phyloP scores from a whole-genome alignment of 2,329 filamentous ascomycete species.

The Raffaelea deltoideospora region DNA sequence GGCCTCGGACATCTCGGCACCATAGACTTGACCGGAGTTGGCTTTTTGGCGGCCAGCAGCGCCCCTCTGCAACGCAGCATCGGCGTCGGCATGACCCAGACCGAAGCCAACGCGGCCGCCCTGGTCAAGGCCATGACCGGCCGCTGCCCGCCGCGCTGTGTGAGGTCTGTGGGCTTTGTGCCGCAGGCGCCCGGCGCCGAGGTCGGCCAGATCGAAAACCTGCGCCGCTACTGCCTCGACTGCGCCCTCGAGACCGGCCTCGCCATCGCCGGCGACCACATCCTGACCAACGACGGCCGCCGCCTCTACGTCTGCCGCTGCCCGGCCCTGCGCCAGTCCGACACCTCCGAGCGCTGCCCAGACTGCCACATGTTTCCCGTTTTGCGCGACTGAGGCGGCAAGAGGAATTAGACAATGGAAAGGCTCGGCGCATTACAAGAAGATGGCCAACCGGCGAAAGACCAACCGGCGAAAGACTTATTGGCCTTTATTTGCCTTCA shows the following conservation, averaged over 20 bases:
- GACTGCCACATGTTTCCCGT: conserved; percentile 6
- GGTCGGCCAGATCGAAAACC: conserved; percentile 7
- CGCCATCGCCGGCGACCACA: conserved; percentile 3
- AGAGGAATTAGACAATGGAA: too few species aligned
- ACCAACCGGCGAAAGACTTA: too few species aligned
- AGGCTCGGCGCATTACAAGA: too few species aligned
- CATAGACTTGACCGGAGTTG: too few species aligned
- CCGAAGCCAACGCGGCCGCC: neutral
- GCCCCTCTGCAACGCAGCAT: too few species aligned
- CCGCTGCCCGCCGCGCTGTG: too few species aligned
- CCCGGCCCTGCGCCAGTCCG: neutral
- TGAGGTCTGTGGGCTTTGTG: too few species aligned
- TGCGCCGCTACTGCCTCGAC: conserved; percentile 9
- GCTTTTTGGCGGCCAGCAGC: too few species aligned
- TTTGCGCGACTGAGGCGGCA: conserved; percentile 1
- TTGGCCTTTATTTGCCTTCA: too few species aligned
- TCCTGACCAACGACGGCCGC: conserved; percentile 1
- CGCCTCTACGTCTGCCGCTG: conserved; percentile 9
- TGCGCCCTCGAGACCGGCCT: conserved; percentile 8
- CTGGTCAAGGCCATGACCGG: neutral
- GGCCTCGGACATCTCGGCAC: too few species aligned
- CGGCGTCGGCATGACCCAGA: neutral
- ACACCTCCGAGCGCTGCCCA: conserved; percentile 2
- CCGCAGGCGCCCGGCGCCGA: conserved; percentile 7
- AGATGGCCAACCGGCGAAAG: too few species aligned